A percentile compares a stretch with the other conserved stretches of the same genome.
phyloP scores from a whole-genome alignment of 768 basidiomycete genomes.

The Suillus sp. region DNA sequence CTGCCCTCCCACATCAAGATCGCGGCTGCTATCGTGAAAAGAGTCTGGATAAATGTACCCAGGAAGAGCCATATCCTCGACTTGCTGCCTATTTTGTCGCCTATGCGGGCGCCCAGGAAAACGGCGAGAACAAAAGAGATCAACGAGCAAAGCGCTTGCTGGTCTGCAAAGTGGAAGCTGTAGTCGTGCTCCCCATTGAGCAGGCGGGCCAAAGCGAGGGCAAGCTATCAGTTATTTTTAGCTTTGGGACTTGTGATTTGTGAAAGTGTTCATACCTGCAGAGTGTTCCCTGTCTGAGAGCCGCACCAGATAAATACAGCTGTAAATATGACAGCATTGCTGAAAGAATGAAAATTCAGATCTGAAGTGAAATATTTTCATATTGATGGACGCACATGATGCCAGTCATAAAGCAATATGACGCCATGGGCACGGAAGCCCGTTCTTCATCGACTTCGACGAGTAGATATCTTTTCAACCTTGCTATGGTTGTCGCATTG shows the following conservation, averaged over 20 bases:
- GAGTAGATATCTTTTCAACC: constrained; percentile 12
- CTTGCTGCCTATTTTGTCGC: constrained; percentile 68
- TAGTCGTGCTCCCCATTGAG: constrained; percentile 55
- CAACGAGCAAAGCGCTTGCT: constrained; percentile 75
- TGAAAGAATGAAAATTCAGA: constrained; percentile 24
- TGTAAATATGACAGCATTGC: constrained; percentile 69
- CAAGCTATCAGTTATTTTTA: constrained; percentile 45
- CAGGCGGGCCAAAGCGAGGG: constrained; percentile 73
- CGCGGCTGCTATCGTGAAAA: constrained; percentile 73
- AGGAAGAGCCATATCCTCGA: constrained; percentile 70
- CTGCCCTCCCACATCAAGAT: constrained; percentile 69
- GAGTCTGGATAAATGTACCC: constrained; percentile 68
- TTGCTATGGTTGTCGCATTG: constrained; percentile 4
- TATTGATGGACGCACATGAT: constrained; percentile 51
- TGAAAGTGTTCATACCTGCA: constrained; percentile 46
- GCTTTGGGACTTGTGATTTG: no score
- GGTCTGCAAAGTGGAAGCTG: constrained; percentile 72
- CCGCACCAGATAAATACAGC: constrained; percentile 81
- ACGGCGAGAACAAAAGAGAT: constrained; percentile 70
- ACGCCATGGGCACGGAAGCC: constrained; percentile 53
- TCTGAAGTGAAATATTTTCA: not conserved
- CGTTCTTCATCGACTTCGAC: constrained; percentile 15
- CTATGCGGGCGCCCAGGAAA: constrained; percentile 65
- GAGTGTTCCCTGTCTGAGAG: constrained; percentile 76
- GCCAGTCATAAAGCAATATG: constrained; percentile 74